phyloP scores from a whole-genome alignment of 2,329 filamentous ascomycete species.

The Alternaria viburni region DNA sequence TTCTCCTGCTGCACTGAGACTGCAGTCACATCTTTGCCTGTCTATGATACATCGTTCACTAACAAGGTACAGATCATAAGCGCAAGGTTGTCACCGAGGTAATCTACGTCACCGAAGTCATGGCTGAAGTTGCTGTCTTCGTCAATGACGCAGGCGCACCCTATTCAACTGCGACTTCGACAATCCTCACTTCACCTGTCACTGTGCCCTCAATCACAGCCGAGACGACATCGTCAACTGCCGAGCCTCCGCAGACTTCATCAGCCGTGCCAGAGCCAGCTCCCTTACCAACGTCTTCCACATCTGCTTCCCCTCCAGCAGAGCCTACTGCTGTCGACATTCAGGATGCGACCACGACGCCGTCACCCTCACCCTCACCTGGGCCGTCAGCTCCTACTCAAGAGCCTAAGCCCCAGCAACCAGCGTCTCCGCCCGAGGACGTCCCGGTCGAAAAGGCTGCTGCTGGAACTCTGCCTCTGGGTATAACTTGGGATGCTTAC shows the following conservation, averaged over 20 bases:
- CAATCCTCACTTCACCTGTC: slow-evolving; percentile 7
- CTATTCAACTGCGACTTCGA: slow-evolving; percentile 32
- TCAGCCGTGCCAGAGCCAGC: slow-evolving; percentile 9
- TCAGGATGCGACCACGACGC: slow-evolving; percentile 1
- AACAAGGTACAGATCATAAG: slow-evolving; percentile 33
- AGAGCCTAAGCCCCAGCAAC: slow-evolving; percentile 4
- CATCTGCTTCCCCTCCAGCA: slow-evolving; percentile 10
- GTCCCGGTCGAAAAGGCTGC: slow-evolving; percentile 2
- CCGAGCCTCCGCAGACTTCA: slow-evolving; percentile 1
- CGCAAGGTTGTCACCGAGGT: slow-evolving; percentile 42
- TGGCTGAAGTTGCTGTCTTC: slow-evolving; percentile 40
- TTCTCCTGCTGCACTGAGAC: neutral
- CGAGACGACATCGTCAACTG: neutral
- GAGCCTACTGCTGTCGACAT: slow-evolving; percentile 12
- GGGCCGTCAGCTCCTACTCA: neutral
- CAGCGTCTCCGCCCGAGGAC: slow-evolving; percentile 5
- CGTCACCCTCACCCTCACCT: neutral
- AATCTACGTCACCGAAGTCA: slow-evolving; percentile 37
- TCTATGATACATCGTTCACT: neutral
- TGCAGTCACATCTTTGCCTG: neutral
- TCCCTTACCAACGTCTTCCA: slow-evolving; percentile 7
- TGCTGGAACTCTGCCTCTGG: slow-evolving; percentile 28
- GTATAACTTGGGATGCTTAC: slow-evolving; percentile 45
- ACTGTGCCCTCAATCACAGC: slow-evolving; percentile 17
- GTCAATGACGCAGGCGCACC: slow-evolving; percentile 40